phyloP scores from a whole-genome alignment of 78 protist species.

The slime mould (Dictyostelium discoideum) region dicty_2.7 NC_007089.4:2055501-2056000 shows the following conservation, averaged over 20 bases:
- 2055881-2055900: background rate
- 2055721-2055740: constrained; percentile 18
- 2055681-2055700: background rate
- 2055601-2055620: background rate
- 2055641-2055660: constrained; percentile 2
- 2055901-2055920: background rate
- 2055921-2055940: background rate
- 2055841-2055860: background rate
- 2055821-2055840: background rate
- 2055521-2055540: background rate
- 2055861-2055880: constrained; percentile 9
- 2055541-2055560: background rate
- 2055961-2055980: background rate
- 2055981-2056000: background rate
- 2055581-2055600: constrained; percentile 39
- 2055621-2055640: background rate
- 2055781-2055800: background rate
- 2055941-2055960: too few species aligned
- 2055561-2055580: constrained; percentile 39
- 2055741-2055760: background rate
- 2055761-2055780: constrained; percentile 8
- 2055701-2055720: constrained; percentile 43
- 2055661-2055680: constrained; percentile 6
- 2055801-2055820: constrained; percentile 2
- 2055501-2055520: background rate